Percentiles rank a stretch among this genome's conserved stretches.
These are phyloP conservation scores for Colletotrichum tanaceti DNA, from an alignment of 2,329 filamentous ascomycete species.

Conservation along the genomic window DNA sequence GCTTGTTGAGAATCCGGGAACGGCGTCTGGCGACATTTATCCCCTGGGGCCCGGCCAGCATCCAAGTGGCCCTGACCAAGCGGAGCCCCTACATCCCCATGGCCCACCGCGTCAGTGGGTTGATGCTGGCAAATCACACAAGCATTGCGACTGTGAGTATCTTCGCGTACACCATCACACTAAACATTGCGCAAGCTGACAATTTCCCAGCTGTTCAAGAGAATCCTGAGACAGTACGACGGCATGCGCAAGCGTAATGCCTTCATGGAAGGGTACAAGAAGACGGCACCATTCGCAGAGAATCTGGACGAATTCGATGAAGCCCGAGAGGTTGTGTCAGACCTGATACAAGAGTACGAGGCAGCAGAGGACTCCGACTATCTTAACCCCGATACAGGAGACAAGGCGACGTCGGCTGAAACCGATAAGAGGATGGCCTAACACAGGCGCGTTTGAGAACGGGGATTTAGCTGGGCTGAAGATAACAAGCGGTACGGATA, in stretches of 20 bases:
- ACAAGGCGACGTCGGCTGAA: slow-evolving; percentile 64
- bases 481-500: background rate
- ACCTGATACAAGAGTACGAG: slow-evolving; percentile 94
- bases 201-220: slow-evolving; percentile 79
- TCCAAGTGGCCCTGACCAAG: slow-evolving; percentile 96
- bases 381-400: slow-evolving; percentile 76
- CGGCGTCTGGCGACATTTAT: slow-evolving; percentile 95
- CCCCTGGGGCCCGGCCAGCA: slow-evolving; percentile 97
- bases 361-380: slow-evolving; percentile 93
- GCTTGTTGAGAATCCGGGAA: slow-evolving; percentile 93
- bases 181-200: slow-evolving; percentile 3
- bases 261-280: slow-evolving; percentile 96
- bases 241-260: slow-evolving; percentile 95
- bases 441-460: slow-evolving; percentile 22
- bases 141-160: slow-evolving; percentile 85
- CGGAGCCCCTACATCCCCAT: slow-evolving; percentile 96
- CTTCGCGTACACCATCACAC: background rate
- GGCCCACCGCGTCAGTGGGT: slow-evolving; percentile 91
- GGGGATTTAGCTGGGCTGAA: background rate
- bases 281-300: slow-evolving; percentile 91
- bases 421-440: slow-evolving; percentile 62
- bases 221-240: slow-evolving; percentile 92
- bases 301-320: slow-evolving; percentile 96
- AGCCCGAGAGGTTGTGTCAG: slow-evolving; percentile 88
- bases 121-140: slow-evolving; percentile 98